Conservation (phyloP, 2,329 filamentous ascomycete species). For the Didymosphaeria variabile region DNA sequence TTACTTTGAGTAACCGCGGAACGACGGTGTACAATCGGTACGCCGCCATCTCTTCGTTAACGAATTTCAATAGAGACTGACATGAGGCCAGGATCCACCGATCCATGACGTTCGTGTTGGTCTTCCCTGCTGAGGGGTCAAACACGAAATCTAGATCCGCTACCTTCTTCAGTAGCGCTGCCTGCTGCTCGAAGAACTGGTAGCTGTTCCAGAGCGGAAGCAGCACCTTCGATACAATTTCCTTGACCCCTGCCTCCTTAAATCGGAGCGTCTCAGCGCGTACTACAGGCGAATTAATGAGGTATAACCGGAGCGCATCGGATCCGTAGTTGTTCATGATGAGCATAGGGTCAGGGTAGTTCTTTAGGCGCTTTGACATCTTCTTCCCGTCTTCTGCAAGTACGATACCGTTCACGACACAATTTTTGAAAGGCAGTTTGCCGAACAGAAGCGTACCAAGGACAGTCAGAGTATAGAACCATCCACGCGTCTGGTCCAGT, state of each 20-base stretch:
- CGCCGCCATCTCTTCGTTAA: conserved; percentile 90
- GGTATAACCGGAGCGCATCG: conserved; percentile 90
- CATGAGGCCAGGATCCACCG: conserved; percentile 93
- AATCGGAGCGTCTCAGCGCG: conserved; percentile 89
- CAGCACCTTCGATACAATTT: conserved; percentile 91
- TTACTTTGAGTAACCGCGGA: conserved; percentile 73
- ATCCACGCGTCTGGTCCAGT: conserved; percentile 91
- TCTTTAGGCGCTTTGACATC: conserved; percentile 97
- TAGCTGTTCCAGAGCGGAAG: conserved; percentile 96
- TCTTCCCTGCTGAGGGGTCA: conserved; percentile 76
- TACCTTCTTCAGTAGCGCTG: conserved; percentile 84
- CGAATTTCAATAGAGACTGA: conserved; percentile 89
- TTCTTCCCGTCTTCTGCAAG: conserved; percentile 96
- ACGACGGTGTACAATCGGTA: conserved; percentile 83
- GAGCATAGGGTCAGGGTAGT: conserved; percentile 86
- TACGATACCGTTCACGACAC: conserved; percentile 95
- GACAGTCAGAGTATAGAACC: conserved; percentile 94
- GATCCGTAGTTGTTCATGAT: conserved; percentile 91
- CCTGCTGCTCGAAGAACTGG: conserved; percentile 94
- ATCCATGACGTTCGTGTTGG: conserved; percentile 92
- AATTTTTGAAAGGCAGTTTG: conserved; percentile 88
- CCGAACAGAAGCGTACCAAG: conserved; percentile 89
- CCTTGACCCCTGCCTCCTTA: conserved; percentile 91
- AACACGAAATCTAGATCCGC: conserved; percentile 80
- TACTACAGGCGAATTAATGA: conserved; percentile 96